Evolutionary conservation across 345 rosid species (phyloP).

Genomic region (Dimocarpus longan): DNA sequence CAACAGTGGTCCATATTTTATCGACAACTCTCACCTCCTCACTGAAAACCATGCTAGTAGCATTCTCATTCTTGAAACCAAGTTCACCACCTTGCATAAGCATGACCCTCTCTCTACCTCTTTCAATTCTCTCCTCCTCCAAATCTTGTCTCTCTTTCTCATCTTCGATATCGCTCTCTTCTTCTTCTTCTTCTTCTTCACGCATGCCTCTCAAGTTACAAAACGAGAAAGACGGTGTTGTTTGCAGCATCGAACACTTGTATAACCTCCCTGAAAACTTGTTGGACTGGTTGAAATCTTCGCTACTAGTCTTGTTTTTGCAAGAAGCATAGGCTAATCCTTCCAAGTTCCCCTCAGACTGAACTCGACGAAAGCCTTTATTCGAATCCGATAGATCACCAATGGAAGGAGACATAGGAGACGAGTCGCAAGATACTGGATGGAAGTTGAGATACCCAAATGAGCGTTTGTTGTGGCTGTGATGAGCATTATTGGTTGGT

Average conservation of each 20-base stretch:
- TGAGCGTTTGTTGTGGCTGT: slow-evolving; percentile 29
- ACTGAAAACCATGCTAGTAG: slow-evolving; percentile 12
- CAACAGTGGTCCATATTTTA: slow-evolving; percentile 18
- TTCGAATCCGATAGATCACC: slow-evolving; percentile 13
- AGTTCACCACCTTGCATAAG: background rate
- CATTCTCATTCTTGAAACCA: slow-evolving; percentile 6
- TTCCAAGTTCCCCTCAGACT: slow-evolving; percentile 61
- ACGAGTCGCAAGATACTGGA: slow-evolving; percentile 37
- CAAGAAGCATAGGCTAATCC: slow-evolving; percentile 37
- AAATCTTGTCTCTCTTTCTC: slow-evolving; percentile 33
- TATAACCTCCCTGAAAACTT: slow-evolving; percentile 30
- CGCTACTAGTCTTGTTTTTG: slow-evolving; percentile 11
- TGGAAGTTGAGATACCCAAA: slow-evolving; percentile 20
- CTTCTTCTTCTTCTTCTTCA: slow-evolving; percentile 27
- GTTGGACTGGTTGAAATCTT: slow-evolving; percentile 22
- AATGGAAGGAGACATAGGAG: slow-evolving; percentile 50
- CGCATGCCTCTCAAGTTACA: background rate
- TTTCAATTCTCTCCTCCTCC: background rate
- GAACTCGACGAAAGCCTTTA: slow-evolving; percentile 48
- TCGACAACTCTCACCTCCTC: slow-evolving; percentile 21
- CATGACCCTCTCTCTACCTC: background rate
- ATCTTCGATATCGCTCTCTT: background rate
- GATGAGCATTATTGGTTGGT: background rate
- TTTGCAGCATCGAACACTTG: slow-evolving; percentile 37
- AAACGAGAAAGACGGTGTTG: slow-evolving; percentile 59